Percentiles rank a stretch among this genome's conserved stretches.
These are phyloP conservation scores for Kurtzmaniella quercitrusa DNA, from an alignment of 1,139 yeast species.

Conservation along the genomic window DNA sequence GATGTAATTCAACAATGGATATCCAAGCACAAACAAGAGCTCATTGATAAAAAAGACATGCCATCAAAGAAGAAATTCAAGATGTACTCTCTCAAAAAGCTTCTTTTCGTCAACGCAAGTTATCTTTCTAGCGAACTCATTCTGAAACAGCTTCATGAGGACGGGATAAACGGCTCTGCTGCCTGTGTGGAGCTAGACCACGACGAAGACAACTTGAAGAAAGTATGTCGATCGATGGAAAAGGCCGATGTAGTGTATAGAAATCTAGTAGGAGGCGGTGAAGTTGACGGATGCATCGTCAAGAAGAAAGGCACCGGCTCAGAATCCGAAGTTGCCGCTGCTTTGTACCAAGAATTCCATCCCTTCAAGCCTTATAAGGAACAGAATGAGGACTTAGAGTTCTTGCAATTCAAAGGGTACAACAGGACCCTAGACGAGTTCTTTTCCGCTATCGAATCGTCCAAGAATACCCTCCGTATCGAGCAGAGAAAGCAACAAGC, in stretches of 20 bases:
- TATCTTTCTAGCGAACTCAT: conserved; percentile 78
- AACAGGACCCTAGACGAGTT: conserved; percentile 78
- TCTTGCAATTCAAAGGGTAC: conserved; percentile 53
- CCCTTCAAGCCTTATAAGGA: conserved; percentile 67
- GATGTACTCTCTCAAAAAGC: conserved; percentile 63
- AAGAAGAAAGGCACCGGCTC: conserved; percentile 41
- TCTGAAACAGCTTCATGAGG: conserved; percentile 47
- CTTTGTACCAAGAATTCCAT: conserved; percentile 75
- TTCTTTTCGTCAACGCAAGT: conserved; percentile 64
- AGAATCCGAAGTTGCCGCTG: conserved; percentile 33
- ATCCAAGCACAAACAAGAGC: conserved; percentile 27
- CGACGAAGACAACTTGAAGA: conserved; percentile 14
- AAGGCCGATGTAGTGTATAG: conserved; percentile 42
- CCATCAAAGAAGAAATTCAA: conserved; percentile 32
- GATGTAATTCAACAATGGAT: conserved; percentile 51
- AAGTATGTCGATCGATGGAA: conserved; percentile 42
- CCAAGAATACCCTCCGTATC: conserved; percentile 65
- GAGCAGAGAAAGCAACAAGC: conserved; percentile 79
- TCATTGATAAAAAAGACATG: conserved; percentile 8
- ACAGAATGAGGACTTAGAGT: conserved; percentile 23
- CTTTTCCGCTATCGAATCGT: conserved; percentile 81
- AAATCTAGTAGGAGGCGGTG: conserved; percentile 15
- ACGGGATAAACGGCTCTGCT: conserved; percentile 42
- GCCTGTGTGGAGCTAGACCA: conserved; percentile 34
- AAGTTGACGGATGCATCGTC: conserved; percentile 60